Percentiles rank a stretch among this genome's conserved stretches.
phyloP scores from a whole-genome alignment of 345 rosid species.

The Abelmoschus esculentus region DNA sequence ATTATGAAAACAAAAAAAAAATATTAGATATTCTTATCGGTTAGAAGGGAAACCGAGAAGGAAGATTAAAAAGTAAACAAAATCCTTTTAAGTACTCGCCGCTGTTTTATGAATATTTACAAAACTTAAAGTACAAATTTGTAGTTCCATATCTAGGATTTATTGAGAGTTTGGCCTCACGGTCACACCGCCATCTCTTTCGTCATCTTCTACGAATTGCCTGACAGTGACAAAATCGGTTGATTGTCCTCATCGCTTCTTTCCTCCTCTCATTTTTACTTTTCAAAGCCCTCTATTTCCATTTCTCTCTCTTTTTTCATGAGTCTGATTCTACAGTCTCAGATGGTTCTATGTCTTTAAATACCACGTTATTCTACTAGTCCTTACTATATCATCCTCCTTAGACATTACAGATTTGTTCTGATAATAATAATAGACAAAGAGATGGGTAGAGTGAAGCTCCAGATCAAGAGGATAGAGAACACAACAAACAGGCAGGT shows the following conservation, averaged over 20 bases:
- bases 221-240: slow-evolving; percentile 23
- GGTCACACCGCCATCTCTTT: slow-evolving; percentile 14
- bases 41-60: too few species aligned
- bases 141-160: not conserved
- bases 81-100: too few species aligned
- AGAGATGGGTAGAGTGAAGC: slow-evolving; percentile 16
- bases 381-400: not conserved
- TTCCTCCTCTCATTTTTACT: not conserved
- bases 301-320: not conserved
- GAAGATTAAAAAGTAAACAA: too few species aligned
- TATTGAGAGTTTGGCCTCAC: not conserved
- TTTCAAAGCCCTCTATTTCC: not conserved
- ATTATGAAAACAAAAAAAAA: too few species aligned
- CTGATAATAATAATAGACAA: not conserved
- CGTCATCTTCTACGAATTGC: slow-evolving; percentile 21
- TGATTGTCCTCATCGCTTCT: not conserved
- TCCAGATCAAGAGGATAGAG: slow-evolving; percentile 36
- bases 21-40: too few species aligned
- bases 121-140: not conserved
- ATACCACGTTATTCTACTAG: not conserved
- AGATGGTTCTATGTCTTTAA: not conserved
- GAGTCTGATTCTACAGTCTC: not conserved
- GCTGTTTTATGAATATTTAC: too few species aligned
- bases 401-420: not conserved
- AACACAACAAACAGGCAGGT: slow-evolving; percentile 23